A percentile compares a stretch with the other conserved stretches of the same genome.
These are phyloP conservation scores for Pseudogymnoascus sp. DNA, from an alignment of 2,329 filamentous ascomycete genomes.

Conservation along the genomic window DNA sequence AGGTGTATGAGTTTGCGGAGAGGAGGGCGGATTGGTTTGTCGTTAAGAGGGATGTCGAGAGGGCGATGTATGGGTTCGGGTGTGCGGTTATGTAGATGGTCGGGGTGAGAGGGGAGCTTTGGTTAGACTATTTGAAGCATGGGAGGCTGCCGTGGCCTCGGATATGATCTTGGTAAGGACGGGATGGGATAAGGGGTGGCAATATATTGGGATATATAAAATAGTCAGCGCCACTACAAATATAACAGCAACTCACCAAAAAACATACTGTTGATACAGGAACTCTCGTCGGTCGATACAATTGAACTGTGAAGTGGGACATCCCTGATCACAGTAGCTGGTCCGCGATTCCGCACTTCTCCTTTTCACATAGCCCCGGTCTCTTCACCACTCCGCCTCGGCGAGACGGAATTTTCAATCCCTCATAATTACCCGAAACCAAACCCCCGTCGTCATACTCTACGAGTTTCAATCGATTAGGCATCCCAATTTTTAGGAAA, in stretches of 20 bases:
- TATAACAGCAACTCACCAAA: background rate
- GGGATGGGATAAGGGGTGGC: background rate
- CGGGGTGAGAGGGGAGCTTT: background rate
- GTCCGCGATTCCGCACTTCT: background rate
- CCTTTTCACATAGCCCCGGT: background rate
- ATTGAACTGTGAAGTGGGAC: background rate
- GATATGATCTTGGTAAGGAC: background rate
- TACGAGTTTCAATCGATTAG: background rate
- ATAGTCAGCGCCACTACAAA: background rate
- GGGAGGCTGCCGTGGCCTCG: background rate
- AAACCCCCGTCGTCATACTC: background rate
- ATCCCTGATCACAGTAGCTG: too few relatives aligned
- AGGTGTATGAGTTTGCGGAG: conserved; percentile 96
- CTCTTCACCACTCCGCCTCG: too few relatives aligned
- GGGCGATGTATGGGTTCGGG: conserved; percentile 93
- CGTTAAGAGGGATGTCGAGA: conserved; percentile 81
- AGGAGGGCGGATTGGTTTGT: conserved; percentile 90
- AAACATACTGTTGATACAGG: background rate
- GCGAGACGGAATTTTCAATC: background rate
- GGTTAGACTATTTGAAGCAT: background rate
- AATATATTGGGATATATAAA: background rate
- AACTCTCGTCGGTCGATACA: background rate
- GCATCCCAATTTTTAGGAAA: background rate
- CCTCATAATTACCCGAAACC: background rate
- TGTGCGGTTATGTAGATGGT: conserved; percentile 68